Base-by-base conservation (phyloP, 2,329 filamentous ascomycete species). In the Periconia macrospinosa region DNA sequence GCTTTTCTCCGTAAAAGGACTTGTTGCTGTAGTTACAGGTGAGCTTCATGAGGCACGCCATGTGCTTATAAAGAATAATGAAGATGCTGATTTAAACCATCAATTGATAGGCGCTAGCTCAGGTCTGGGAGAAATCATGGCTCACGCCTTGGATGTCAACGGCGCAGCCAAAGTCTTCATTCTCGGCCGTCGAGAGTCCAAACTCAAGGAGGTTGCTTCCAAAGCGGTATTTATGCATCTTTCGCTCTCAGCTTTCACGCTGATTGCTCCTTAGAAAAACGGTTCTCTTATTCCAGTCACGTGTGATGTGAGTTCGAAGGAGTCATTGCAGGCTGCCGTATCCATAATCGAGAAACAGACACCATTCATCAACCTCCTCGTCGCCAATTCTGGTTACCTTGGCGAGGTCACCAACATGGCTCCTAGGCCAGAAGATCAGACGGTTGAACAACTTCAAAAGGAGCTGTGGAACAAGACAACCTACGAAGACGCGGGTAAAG, bases 221-320 rank as follows among this genome's bases (percentile, higher is more conserved):
- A 19, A 37, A 19, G 50, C 50, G 17, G 50, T 52, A 41, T 37
- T 13, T 6, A 14, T 3, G 5, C 33, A 14, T n/a, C 15, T n/a
- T 10, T n/a, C 6, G 11, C 11, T n/a, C 6, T 37, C 11, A 14
- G 5, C 11, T 18, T 18, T 15, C 15, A 13, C 23, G 2, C 45
- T 47, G 30, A 47, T 37, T 11, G 2, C 30, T 9, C 20, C 3
- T n/a, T 51, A 53, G 30, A 40, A 35, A 40, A 37, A 47, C 23
- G 18, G 30, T 1, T 17, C 35, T 20, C 49, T 56, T 17, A 46
- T 56, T 13, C 55, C 59, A 1, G 55, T 62, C 17, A 50, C 53
- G 49, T 53, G 57, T 50, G 57, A 62, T 27, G 50, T 60, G 3
- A 62, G 55, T 8, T 58, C 50, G 6, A 62, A 62, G 44, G 49